Conservation (phyloP, 768 basidiomycete genomes). For the Clitopilus hobsonii region DNA sequence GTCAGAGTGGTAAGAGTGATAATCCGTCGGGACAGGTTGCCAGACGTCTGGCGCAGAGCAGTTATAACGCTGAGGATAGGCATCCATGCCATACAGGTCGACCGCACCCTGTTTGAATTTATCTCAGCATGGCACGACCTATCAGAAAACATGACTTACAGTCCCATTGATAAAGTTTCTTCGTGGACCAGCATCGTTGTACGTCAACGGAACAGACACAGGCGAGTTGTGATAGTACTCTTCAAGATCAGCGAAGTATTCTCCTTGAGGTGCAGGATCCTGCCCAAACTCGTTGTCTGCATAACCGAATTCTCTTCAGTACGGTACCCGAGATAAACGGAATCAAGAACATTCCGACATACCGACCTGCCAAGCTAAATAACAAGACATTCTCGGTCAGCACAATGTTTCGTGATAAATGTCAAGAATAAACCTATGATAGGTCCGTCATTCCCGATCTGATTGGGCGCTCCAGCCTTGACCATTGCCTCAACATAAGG, state of each 20-base stretch:
- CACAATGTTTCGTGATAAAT: not conserved
- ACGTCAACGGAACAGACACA: slow-evolving; percentile 68
- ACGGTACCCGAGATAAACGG: not conserved
- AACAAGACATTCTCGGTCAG: not conserved
- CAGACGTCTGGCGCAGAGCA: slow-evolving; percentile 69
- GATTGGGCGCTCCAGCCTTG: slow-evolving; percentile 52
- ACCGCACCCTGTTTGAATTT: slow-evolving; percentile 56
- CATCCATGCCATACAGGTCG: slow-evolving; percentile 71
- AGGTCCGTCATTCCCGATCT: slow-evolving; percentile 69
- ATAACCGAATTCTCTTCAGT: not conserved
- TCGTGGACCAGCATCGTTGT: slow-evolving; percentile 61
- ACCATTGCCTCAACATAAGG: slow-evolving; percentile 68
- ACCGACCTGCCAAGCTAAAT: slow-evolving; percentile 54
- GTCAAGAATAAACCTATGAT: slow-evolving; percentile 52
- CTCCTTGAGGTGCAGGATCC: slow-evolving; percentile 32
- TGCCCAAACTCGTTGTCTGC: slow-evolving; percentile 77
- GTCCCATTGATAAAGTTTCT: slow-evolving; percentile 68
- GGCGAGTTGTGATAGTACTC: slow-evolving; percentile 45
- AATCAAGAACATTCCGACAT: not conserved
- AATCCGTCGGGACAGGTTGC: slow-evolving; percentile 59
- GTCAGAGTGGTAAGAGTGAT: slow-evolving; percentile 56
- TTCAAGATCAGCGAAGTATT: slow-evolving; percentile 64
- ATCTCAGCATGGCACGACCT: not conserved
- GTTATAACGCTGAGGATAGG: slow-evolving; percentile 76
- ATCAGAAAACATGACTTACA: slow-evolving; percentile 25